Percentiles rank a stretch among this genome's conserved stretches.
Evolutionary conservation across 2,329 filamentous ascomycete genomes (phyloP).

Genomic region (Alternaria sp.): DNA sequence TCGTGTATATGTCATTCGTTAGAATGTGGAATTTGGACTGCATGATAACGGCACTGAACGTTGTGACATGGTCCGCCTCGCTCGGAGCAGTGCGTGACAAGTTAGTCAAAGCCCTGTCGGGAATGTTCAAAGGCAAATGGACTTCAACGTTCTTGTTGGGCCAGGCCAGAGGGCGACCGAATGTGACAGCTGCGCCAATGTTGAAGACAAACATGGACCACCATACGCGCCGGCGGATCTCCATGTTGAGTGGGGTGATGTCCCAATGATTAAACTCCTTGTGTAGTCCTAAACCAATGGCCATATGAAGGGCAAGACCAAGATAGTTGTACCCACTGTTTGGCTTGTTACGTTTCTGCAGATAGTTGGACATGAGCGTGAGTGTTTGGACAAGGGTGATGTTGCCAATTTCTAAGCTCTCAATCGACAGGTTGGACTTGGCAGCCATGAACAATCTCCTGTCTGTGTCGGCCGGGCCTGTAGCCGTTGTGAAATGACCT

Average conservation of each 20-base stretch:
- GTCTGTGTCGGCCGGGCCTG: background rate
- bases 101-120: slow-evolving; percentile 38
- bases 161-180: slow-evolving; percentile 52
- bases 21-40: slow-evolving; percentile 56
- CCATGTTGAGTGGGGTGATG: slow-evolving; percentile 49
- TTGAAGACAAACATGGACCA: slow-evolving; percentile 54
- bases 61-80: slow-evolving; percentile 41
- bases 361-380: slow-evolving; percentile 56
- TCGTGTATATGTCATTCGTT: slow-evolving; percentile 54
- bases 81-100: slow-evolving; percentile 21
- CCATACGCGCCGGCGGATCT: slow-evolving; percentile 45
- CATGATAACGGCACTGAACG: slow-evolving; percentile 53
- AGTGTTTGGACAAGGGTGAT: slow-evolving; percentile 57
- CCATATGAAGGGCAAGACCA: slow-evolving; percentile 57
- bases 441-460: slow-evolving; percentile 28
- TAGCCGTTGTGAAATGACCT: slow-evolving; percentile 1
- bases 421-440: slow-evolving; percentile 53
- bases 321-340: slow-evolving; percentile 59
- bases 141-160: slow-evolving; percentile 13
- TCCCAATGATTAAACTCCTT: slow-evolving; percentile 58
- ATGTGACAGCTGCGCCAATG: slow-evolving; percentile 58
- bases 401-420: slow-evolving; percentile 58
- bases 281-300: slow-evolving; percentile 58
- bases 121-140: slow-evolving; percentile 13
- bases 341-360: slow-evolving; percentile 59